A percentile compares a stretch with the other conserved stretches of the same genome.
These are phyloP conservation scores for Nidula microcarpa DNA, from an alignment of 768 basidiomycete species.

Conservation along the genomic window DNA sequence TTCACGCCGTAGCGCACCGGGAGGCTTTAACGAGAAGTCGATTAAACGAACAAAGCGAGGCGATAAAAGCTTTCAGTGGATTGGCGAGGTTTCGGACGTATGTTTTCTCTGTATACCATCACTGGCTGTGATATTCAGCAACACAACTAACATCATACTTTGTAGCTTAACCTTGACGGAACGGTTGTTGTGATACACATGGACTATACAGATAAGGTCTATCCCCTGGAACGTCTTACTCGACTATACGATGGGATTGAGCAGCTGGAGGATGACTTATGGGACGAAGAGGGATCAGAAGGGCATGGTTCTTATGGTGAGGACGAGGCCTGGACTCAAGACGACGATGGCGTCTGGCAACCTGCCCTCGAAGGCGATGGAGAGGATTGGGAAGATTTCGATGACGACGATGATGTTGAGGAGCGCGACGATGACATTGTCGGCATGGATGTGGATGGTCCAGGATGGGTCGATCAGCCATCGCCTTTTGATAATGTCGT, in stretches of 20 bases:
- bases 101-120: conserved; percentile 16
- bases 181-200: conserved; percentile 72
- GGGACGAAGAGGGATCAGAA: conserved; percentile 49
- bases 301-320: conserved; percentile 39
- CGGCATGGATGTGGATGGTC: neutral
- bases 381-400: conserved; percentile 33
- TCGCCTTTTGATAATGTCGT: neutral
- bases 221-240: conserved; percentile 68
- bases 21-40: conserved; percentile 30
- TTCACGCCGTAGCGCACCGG: conserved; percentile 31
- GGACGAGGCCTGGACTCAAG: conserved; percentile 38
- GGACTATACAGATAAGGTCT: conserved; percentile 40
- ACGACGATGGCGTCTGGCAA: conserved; percentile 44
- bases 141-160: too few relatives aligned
- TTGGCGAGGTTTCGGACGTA: conserved; percentile 82
- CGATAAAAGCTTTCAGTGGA: conserved; percentile 61
- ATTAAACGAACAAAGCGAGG: conserved; percentile 38
- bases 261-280: conserved; percentile 69
- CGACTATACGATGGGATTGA: conserved; percentile 80
- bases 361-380: conserved; percentile 35
- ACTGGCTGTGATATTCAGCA: conserved; percentile 5
- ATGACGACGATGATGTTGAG: conserved; percentile 22
- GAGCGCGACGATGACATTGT: conserved; percentile 15
- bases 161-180: conserved; percentile 72
- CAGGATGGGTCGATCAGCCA: neutral